Percentiles rank a stretch among this genome's conserved stretches.
These are phyloP conservation scores for Pezicula rhizophila DNA, from an alignment of 2,329 filamentous ascomycete genomes.

Conservation along the genomic window DNA sequence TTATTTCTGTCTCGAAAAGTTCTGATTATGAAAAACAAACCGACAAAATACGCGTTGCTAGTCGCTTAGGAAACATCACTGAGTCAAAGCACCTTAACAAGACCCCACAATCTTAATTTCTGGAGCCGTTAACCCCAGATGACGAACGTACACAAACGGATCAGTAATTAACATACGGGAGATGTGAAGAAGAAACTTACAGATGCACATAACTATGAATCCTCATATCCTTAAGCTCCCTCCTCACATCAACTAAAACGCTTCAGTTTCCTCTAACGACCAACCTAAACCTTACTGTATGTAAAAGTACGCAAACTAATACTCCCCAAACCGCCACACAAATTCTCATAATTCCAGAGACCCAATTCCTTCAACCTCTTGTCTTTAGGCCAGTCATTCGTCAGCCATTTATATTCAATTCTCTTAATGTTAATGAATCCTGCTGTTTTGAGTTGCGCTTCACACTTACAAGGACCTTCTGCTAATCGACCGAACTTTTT, in stretches of 20 bases:
- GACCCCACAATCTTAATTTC: slow-evolving; percentile 4
- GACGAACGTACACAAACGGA: background rate
- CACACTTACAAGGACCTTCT: slow-evolving; percentile 5
- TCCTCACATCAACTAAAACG: slow-evolving; percentile 13
- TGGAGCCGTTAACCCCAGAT: slow-evolving; percentile 10
- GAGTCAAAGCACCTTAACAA: no score
- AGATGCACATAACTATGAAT: slow-evolving; percentile 14
- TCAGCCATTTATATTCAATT: slow-evolving; percentile 19
- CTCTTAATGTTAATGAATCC: slow-evolving; percentile 24
- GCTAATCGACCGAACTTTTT: slow-evolving; percentile 23
- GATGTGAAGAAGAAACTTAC: background rate
- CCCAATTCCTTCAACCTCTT: slow-evolving; percentile 15
- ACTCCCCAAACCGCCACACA: background rate
- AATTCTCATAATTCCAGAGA: background rate
- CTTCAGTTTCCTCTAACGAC: slow-evolving; percentile 13
- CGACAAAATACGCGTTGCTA: no score
- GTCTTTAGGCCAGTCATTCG: slow-evolving; percentile 17
- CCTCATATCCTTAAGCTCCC: slow-evolving; percentile 12
- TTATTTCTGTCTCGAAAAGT: no score
- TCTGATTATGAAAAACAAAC: no score
- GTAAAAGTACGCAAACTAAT: background rate
- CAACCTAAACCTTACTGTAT: slow-evolving; percentile 7
- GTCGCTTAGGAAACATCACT: no score
- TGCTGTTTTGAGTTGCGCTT: slow-evolving; percentile 22
- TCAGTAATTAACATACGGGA: no score